Base-by-base conservation (phyloP, 805 yeast genomes). In the Pichia cabralensis region DNA sequence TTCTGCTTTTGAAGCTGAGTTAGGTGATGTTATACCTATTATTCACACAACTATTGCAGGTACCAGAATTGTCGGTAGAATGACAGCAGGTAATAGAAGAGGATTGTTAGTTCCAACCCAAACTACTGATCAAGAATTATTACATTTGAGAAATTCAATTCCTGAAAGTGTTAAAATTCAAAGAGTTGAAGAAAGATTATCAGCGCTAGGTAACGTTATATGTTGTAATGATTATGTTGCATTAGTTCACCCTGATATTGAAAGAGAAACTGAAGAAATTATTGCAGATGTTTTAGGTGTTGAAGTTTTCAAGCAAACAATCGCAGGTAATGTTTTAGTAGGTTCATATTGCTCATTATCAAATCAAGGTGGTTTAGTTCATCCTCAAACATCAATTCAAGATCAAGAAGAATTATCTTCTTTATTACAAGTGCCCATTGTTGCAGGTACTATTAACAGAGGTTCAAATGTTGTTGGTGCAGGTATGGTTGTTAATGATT, bases 141-240 rank as follows among this genome's bases (percentile, higher is more conserved):
- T 86, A 80, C 99, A 92, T 63, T 65, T 92, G 54, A 76, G 99
- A 73, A 92, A 92, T 67, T 77, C 94, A 45, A 73, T 92, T 49
- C 99, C 99, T 12, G 99, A 92, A 53, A 62, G 78, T 33, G 96
- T 92, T 47, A 88, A 82, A 62, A 86, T 92, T 51, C 98, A 92
- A 65, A 76, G 99, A 60, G 95, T 94, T 26, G 99, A 92, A 64
- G 99, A 92, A 66, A 77, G 98, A 57, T 68, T 92, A 44, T 82
- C 95, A 34, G 98, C 99, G 11, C 66, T 92, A 46, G 99, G 99
- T 51, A 92, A 92, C 51, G 98, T 92, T 43, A 86, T 92, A 53
- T 89, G 97, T 64, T 89, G 97, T 65, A 92, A 92, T 62, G 99
- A 92, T 61, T 92, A 92, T 58, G 99, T 94, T 50, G 99, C 99